Percentiles rank a stretch among this genome's conserved stretches.
phyloP scores from a whole-genome alignment of 2,329 filamentous ascomycete genomes.

The Colletotrichum simmondsii region DNA sequence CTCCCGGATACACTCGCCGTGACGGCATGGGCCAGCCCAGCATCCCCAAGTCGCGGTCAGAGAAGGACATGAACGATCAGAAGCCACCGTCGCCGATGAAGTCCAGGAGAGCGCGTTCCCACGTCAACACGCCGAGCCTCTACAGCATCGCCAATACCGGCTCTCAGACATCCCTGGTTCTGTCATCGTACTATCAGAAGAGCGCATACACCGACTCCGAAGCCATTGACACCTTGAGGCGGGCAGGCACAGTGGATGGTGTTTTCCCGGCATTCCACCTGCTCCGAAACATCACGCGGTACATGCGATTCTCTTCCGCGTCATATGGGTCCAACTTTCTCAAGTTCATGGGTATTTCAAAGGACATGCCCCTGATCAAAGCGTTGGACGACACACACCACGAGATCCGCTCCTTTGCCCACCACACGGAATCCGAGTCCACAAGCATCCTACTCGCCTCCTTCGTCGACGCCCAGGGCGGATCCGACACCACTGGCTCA shows the following conservation, averaged over 20 bases:
- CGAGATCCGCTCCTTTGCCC: constrained; percentile 72
- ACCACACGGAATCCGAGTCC: constrained; percentile 68
- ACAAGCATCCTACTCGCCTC: constrained; percentile 74
- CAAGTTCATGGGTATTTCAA: constrained; percentile 70
- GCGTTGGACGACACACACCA: constrained; percentile 62
- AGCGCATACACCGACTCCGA: constrained; percentile 60
- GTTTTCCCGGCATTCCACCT: constrained; percentile 70
- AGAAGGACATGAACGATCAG: constrained; percentile 43
- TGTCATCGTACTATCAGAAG: constrained; percentile 60
- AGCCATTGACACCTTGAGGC: constrained; percentile 59
- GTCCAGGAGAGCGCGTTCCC: constrained; percentile 44
- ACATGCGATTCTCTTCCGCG: constrained; percentile 74
- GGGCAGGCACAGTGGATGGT: constrained; percentile 65
- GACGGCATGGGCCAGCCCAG: constrained; percentile 43
- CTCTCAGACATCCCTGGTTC: constrained; percentile 64
- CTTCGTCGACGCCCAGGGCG: constrained; percentile 76
- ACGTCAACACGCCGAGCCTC: constrained; percentile 61
- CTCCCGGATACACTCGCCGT: constrained; percentile 50
- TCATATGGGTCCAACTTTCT: constrained; percentile 74
- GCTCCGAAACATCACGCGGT: constrained; percentile 70
- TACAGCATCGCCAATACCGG: constrained; percentile 69
- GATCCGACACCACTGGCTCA: constrained; percentile 71
- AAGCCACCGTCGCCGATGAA: constrained; percentile 31
- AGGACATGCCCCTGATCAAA: constrained; percentile 54
- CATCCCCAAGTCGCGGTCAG: constrained; percentile 45